Evolutionary conservation across 257 asterid species (phyloP), one percentile per base, ranked within the genome.

Genomic region (Solanum bukasovii): DNA sequence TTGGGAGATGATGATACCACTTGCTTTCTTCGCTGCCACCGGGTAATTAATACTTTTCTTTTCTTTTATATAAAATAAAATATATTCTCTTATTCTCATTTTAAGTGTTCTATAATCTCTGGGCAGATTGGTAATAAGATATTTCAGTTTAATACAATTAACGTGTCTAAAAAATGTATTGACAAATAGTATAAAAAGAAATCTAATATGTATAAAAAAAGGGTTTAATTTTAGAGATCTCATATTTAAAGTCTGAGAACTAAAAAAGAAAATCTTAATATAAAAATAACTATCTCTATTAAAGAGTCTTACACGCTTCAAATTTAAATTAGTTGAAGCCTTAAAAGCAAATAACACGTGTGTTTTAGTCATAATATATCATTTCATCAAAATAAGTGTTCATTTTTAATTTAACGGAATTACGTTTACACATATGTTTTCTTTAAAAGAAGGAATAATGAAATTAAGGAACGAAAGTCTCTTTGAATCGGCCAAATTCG

Each of bases 1-100:
- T 0, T 93, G 93, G 93, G 95, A 93, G 90, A 84, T 93, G 95
- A 92, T 91, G 94, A 82, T 93, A 56, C 93, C 94, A 14, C 74
- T 92, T 11, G 91, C 94, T 77, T 93, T 93, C 91, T 92, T 92
- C 25, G 93, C 95, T 33, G 95, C 94, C 34, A 89, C 92, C 5
- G 94, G 96, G 96, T 93, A 89, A 65, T 3, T 77, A 7, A 20
- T 56, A 7, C 0, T 13, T 44, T 10, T 25, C 29, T 40, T 11
- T 31, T n/a, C 8, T 5, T 40, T 6, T 20, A 5, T 18, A 2
- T 49, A 5, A 49, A 14, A 2, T 49, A 49, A 44, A 31, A 31
- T 31, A 31, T 33, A 33, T 33, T 33, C 34, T 33, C 34, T 33
- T 56, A 16, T 56, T 56, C 9, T 16, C 61, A 52, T 52, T 52